Conservation (phyloP, 1,139 yeast genomes). For the Tardiomyces depauwii region DNA sequence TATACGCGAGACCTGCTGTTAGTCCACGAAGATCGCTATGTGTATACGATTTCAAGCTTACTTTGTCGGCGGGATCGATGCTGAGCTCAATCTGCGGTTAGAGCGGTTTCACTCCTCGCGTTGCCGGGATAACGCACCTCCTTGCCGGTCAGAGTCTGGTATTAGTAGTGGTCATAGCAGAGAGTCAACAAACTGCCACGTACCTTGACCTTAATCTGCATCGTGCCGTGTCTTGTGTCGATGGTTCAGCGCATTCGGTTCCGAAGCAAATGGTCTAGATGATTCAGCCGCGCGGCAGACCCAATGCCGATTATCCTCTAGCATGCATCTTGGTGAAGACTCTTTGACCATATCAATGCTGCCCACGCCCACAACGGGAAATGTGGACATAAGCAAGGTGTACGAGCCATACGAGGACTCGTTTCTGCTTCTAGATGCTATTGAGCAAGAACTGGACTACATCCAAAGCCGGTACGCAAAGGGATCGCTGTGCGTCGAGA, state of each 20-base stretch:
- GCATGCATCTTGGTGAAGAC: too few relatives aligned
- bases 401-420: constrained; percentile 95
- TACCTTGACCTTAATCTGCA: constrained; percentile 11
- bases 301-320: too few relatives aligned
- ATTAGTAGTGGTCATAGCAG: constrained; percentile 4
- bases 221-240: too few relatives aligned
- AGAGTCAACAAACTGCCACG: too few relatives aligned
- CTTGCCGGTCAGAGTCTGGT: constrained; percentile 65
- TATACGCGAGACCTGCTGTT: constrained; percentile 53
- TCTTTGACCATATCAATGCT: constrained; percentile 29
- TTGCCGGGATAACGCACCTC: constrained; percentile 35
- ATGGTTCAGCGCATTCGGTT: background rate
- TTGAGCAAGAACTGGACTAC: constrained; percentile 44
- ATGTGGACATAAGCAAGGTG: constrained; percentile 42
- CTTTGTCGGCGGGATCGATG: constrained; percentile 63
- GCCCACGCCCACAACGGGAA: constrained; percentile 40
- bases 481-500: constrained; percentile 58
- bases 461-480: constrained; percentile 6
- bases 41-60: constrained; percentile 17
- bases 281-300: too few relatives aligned
- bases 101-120: background rate
- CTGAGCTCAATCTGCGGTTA: constrained; percentile 53
- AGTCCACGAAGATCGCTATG: background rate
- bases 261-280: too few relatives aligned
- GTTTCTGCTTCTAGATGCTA: constrained; percentile 64